These are phyloP conservation scores for Pythium folliculosum DNA, from an alignment of 352 stramenopile species.

Conservation along the genomic window DNA sequence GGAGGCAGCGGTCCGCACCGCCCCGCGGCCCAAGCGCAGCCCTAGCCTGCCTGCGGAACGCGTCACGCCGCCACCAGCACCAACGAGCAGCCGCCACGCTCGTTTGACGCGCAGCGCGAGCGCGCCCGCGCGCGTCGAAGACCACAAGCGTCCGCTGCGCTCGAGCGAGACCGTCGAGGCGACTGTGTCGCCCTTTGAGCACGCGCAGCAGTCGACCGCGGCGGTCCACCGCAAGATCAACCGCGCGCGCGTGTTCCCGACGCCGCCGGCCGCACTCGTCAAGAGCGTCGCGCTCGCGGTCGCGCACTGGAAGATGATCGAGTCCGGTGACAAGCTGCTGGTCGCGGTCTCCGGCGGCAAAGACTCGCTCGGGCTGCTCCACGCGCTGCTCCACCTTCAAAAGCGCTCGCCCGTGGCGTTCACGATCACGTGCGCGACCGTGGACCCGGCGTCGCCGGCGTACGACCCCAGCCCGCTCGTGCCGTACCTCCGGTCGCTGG, in stretches of 20 bases:
- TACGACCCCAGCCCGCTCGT: slow-evolving; percentile 95
- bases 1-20: background rate
- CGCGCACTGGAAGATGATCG: slow-evolving; percentile 91
- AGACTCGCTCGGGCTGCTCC: slow-evolving; percentile 94
- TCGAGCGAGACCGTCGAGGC: slow-evolving; percentile 15
- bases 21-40: background rate
- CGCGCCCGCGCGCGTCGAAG: slow-evolving; percentile 7
- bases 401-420: slow-evolving; percentile 91
- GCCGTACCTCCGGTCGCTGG: slow-evolving; percentile 91
- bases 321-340: slow-evolving; percentile 93
- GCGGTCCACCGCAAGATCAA: slow-evolving; percentile 37
- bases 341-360: slow-evolving; percentile 95
- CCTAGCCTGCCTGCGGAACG: background rate
- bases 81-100: background rate
- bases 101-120: slow-evolving; percentile 8
- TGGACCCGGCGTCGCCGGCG: slow-evolving; percentile 93
- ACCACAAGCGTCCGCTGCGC: slow-evolving; percentile 26
- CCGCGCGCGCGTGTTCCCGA: slow-evolving; percentile 38
- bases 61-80: background rate
- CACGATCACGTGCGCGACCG: slow-evolving; percentile 90
- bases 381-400: slow-evolving; percentile 92
- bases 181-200: slow-evolving; percentile 11
- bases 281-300: slow-evolving; percentile 72
- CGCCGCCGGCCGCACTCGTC: slow-evolving; percentile 45
- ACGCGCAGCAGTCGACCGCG: slow-evolving; percentile 30